A percentile compares a stretch with the other conserved stretches of the same genome.
Conservation (phyloP, 2,329 filamentous ascomycete genomes). For the Clarireedia monteithiana region DNA sequence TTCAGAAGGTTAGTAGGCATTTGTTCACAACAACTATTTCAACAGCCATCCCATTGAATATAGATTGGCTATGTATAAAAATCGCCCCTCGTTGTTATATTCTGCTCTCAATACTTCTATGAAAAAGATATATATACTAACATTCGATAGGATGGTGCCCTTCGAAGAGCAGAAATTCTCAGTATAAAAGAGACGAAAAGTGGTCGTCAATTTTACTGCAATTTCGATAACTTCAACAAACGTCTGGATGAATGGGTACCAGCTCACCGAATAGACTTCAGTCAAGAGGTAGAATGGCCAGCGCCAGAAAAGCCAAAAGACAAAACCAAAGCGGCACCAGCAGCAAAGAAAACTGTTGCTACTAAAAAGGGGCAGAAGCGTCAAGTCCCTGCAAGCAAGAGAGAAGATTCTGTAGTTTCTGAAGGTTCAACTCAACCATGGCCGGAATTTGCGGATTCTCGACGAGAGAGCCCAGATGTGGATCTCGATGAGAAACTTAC, state of each 20-base stretch:
- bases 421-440: slow-evolving; percentile 26
- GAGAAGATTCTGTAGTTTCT: slow-evolving; percentile 28
- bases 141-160: slow-evolving; percentile 60
- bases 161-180: slow-evolving; percentile 91
- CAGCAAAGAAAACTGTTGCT: slow-evolving; percentile 34
- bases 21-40: background rate
- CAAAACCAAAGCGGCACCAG: slow-evolving; percentile 57
- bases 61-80: too few relatives aligned
- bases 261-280: slow-evolving; percentile 73
- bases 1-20: slow-evolving; percentile 26
- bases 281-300: slow-evolving; percentile 93
- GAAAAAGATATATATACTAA: slow-evolving; percentile 12
- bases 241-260: slow-evolving; percentile 70
- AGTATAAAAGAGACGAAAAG: slow-evolving; percentile 87
- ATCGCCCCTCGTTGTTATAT: too few relatives aligned
- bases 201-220: slow-evolving; percentile 44
- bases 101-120: too few relatives aligned
- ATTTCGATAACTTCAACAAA: slow-evolving; percentile 29
- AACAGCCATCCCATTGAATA: background rate
- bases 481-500: slow-evolving; percentile 24
- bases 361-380: slow-evolving; percentile 36
- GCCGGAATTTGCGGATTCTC: slow-evolving; percentile 26
- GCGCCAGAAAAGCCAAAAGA: slow-evolving; percentile 71
- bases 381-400: slow-evolving; percentile 19
- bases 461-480: slow-evolving; percentile 23